Evolutionary conservation across 805 yeast genomes (phyloP).

Genomic region (Debaryomyces tyrocola): DNA sequence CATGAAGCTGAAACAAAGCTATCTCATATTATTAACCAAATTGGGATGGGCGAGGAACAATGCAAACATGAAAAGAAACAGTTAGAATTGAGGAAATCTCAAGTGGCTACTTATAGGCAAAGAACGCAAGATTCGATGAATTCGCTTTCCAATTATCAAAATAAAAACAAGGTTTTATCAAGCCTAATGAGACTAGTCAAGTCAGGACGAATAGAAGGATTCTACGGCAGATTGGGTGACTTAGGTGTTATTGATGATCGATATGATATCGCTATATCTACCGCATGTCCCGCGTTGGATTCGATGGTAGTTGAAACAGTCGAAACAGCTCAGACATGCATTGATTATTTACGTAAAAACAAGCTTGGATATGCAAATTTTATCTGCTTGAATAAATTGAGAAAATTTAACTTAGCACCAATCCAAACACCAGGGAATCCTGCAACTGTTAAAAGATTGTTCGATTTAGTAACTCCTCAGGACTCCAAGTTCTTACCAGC

Average conservation of each 20-base stretch:
- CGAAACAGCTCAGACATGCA: slow-evolving; percentile 59
- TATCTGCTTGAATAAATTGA: slow-evolving; percentile 72
- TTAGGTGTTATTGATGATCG: slow-evolving; percentile 86
- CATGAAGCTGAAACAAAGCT: slow-evolving; percentile 49
- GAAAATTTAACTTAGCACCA: slow-evolving; percentile 56
- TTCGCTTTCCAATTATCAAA: slow-evolving; percentile 55
- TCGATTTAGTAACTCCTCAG: slow-evolving; percentile 74
- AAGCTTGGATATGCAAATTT: slow-evolving; percentile 88
- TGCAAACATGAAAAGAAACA: slow-evolving; percentile 48
- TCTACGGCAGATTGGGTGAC: slow-evolving; percentile 89
- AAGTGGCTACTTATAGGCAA: slow-evolving; percentile 56
- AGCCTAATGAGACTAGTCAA: slow-evolving; percentile 69
- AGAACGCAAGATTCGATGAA: slow-evolving; percentile 65
- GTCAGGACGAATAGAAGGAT: slow-evolving; percentile 82
- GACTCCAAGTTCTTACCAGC: slow-evolving; percentile 78
- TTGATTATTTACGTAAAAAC: slow-evolving; percentile 78
- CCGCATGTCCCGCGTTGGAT: slow-evolving; percentile 89
- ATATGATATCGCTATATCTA: slow-evolving; percentile 91
- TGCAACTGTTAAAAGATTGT: slow-evolving; percentile 71
- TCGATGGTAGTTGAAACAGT: slow-evolving; percentile 88
- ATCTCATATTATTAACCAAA: slow-evolving; percentile 51
- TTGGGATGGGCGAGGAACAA: slow-evolving; percentile 57
- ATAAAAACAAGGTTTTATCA: slow-evolving; percentile 70
- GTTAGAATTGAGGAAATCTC: slow-evolving; percentile 54
- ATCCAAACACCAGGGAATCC: slow-evolving; percentile 67